phyloP scores from a whole-genome alignment of 192 early-diverging fungal species.

The Coemansia aciculifera region DNA sequence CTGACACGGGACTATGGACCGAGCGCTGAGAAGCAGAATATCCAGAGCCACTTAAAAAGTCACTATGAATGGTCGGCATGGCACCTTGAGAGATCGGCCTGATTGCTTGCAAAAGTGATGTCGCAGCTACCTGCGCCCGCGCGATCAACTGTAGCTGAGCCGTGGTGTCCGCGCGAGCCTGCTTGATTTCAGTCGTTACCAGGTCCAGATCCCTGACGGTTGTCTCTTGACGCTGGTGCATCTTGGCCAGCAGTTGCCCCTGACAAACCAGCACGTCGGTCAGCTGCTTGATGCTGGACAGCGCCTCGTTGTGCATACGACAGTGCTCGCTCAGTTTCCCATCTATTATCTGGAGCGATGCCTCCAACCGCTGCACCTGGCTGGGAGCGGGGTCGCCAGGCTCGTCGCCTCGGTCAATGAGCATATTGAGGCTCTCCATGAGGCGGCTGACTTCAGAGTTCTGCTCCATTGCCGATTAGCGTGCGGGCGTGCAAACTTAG shows the following conservation, averaged over 20 bases:
- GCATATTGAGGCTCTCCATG: slow-evolving; percentile 9
- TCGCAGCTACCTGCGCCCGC: neutral
- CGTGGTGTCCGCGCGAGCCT: neutral
- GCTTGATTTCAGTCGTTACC: slow-evolving; percentile 7
- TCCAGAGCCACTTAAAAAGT: neutral
- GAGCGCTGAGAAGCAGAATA: neutral
- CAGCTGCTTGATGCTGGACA: slow-evolving; percentile 10
- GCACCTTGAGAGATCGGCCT: neutral
- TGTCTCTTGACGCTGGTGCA: slow-evolving; percentile 10
- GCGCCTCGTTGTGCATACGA: slow-evolving; percentile 2
- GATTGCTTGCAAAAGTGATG: neutral
- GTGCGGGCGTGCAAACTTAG: neutral
- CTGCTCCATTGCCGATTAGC: slow-evolving; percentile 2
- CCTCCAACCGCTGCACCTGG: slow-evolving; percentile 4
- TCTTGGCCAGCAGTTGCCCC: slow-evolving; percentile 16
- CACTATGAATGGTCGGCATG: neutral
- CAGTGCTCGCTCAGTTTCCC: neutral
- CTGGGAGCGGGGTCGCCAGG: neutral
- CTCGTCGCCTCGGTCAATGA: slow-evolving; percentile 6
- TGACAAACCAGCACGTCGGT: slow-evolving; percentile 17
- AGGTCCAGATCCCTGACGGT: neutral
- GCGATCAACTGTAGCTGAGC: slow-evolving; percentile 12
- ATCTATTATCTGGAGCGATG: slow-evolving; percentile 1
- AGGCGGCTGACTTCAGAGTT: slow-evolving; percentile 4
- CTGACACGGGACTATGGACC: neutral